phyloP scores from a whole-genome alignment of 2,329 filamentous ascomycete genomes.

The Orbilia javanica region DNA sequence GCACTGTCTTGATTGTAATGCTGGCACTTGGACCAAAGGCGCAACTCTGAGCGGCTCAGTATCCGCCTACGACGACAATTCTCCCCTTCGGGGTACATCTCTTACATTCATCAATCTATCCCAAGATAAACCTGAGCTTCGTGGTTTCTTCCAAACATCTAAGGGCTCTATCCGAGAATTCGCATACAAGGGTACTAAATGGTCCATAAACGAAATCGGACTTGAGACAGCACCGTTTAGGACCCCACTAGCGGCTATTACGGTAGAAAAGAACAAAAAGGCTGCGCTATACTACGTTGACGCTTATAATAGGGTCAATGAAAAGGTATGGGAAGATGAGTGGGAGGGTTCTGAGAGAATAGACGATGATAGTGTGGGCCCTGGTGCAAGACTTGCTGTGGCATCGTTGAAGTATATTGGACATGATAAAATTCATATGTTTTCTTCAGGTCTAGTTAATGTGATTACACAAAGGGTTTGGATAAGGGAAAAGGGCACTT shows the following conservation, averaged over 20 bases:
- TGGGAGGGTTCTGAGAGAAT: conserved; percentile 5
- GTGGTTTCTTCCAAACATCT: conserved; percentile 12
- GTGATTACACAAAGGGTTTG: conserved; percentile 21
- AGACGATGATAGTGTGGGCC: conserved; percentile 4
- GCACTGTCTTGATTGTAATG: conserved; percentile 19
- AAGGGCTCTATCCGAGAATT: conserved; percentile 11
- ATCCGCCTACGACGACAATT: not conserved
- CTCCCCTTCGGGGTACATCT: conserved; percentile 20
- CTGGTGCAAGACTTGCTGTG: conserved; percentile 21
- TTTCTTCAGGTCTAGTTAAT: conserved; percentile 25
- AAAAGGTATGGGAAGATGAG: not conserved
- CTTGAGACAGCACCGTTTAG: conserved; percentile 4
- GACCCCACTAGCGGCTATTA: conserved; percentile 17
- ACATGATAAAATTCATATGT: conserved; percentile 26
- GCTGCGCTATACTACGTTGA: conserved; percentile 6
- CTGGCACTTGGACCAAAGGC: conserved; percentile 8
- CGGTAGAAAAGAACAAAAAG: not conserved
- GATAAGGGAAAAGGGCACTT: not conserved
- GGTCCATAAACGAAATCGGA: not conserved
- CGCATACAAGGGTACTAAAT: not conserved
- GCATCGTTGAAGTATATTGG: conserved; percentile 26
- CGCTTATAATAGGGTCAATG: conserved; percentile 7
- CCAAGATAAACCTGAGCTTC: conserved; percentile 1
- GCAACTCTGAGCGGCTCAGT: not conserved
- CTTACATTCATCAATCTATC: conserved; percentile 7